phyloP scores from a whole-genome alignment of 441 rosid genomes.

The Gossypium gossypioides region DNA sequence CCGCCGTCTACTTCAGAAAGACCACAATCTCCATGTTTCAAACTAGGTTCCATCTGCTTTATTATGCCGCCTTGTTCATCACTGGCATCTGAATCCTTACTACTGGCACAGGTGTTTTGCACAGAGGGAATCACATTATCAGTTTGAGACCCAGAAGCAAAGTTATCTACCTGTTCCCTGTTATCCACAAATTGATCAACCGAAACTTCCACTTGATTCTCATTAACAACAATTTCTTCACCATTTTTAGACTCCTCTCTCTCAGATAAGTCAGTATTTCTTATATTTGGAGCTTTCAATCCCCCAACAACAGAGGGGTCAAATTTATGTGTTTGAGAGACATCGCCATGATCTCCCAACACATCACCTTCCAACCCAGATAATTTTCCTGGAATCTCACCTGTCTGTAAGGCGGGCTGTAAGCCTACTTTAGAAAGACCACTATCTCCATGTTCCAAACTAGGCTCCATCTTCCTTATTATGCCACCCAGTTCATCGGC shows the following conservation, averaged over 20 bases:
- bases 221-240: constrained; percentile 17
- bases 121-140: constrained; percentile 19
- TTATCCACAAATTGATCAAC: constrained; percentile 27
- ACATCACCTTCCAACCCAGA: constrained; percentile 30
- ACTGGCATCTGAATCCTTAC: constrained; percentile 49
- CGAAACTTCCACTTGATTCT: constrained; percentile 24
- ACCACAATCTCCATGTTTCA: constrained; percentile 31
- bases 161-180: constrained; percentile 24
- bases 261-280: constrained; percentile 22
- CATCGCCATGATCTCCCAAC: constrained; percentile 33
- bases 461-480: constrained; percentile 65
- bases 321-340: constrained; percentile 24
- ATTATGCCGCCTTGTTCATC: constrained; percentile 64
- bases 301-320: constrained; percentile 31
- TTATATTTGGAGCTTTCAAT: constrained; percentile 26
- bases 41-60: constrained; percentile 65
- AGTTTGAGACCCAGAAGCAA: constrained; percentile 32
- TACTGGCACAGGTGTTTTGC: constrained; percentile 17
- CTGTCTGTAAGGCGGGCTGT: constrained; percentile 26
- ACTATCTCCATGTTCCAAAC: constrained; percentile 33
- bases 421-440: constrained; percentile 24
- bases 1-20: constrained; percentile 29
- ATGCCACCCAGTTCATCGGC: constrained; percentile 69
- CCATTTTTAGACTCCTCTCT: constrained; percentile 18
- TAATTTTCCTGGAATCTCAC: constrained; percentile 28